Evolutionary conservation across 257 asterid genomes (phyloP).

Genomic region (Solanum peruvianum): DNA sequence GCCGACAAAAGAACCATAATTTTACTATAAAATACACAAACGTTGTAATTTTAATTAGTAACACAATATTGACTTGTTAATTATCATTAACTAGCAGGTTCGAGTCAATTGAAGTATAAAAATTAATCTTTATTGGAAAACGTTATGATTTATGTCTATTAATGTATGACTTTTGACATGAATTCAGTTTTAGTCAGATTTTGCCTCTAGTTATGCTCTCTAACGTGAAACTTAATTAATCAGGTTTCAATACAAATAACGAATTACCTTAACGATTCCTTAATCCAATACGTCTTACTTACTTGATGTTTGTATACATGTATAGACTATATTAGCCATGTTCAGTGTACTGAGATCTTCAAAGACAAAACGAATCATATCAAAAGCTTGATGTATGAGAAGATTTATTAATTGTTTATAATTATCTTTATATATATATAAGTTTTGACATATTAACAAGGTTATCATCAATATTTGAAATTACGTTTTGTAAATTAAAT

Average conservation of each 20-base stretch:
- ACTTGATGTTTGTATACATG: not conserved
- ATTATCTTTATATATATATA: not conserved
- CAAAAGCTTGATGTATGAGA: not conserved
- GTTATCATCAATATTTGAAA: not conserved
- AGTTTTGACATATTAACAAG: not conserved
- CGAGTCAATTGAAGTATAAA: not conserved
- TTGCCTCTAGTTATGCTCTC: not conserved
- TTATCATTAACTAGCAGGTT: not conserved
- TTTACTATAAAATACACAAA: not conserved
- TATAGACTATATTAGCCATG: not conserved
- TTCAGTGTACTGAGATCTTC: not conserved
- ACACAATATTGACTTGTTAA: not conserved
- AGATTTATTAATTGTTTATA: not conserved
- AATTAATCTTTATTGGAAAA: fast-evolving
- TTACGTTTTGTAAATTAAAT: not conserved
- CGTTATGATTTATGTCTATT: not conserved
- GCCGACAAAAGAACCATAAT: not conserved
- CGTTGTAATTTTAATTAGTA: not conserved
- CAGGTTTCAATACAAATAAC: not conserved
- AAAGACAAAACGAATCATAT: not conserved
- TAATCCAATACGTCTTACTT: not conserved
- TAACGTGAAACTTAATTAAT: too few relatives aligned
- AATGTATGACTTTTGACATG: fast-evolving
- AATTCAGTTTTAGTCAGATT: not conserved
- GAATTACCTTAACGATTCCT: not conserved